Evolutionary conservation across 1,284 basidiomycete species (phyloP).

Genomic region (Athelia sp.): DNA sequence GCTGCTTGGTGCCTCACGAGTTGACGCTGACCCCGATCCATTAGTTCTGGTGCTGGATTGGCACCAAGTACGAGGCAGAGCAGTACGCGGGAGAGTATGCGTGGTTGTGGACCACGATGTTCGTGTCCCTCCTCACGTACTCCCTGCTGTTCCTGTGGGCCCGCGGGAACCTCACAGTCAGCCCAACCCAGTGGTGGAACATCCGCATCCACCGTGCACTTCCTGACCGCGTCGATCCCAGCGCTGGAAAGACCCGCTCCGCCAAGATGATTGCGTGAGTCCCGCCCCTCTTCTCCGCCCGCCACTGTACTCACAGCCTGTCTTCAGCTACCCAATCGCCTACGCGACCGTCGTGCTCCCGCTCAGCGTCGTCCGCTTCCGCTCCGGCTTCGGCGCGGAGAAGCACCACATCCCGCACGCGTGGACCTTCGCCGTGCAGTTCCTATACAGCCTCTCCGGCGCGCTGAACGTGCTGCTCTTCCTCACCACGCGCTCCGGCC

Average conservation of each 20-base stretch:
- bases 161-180: neutral
- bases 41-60: conserved; percentile 3
- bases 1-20: neutral
- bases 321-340: conserved; percentile 15
- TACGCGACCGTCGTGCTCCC: conserved; percentile 15
- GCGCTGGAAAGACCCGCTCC: neutral
- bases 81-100: neutral
- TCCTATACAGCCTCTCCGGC: conserved; percentile 9
- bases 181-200: neutral
- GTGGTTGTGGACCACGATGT: neutral
- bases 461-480: conserved; percentile 6
- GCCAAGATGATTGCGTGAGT: neutral
- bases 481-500: conserved; percentile 6
- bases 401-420: conserved; percentile 7
- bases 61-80: neutral
- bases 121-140: neutral
- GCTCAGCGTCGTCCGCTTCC: conserved; percentile 13
- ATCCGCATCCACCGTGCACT: neutral
- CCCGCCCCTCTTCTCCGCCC: neutral
- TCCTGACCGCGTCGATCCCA: neutral
- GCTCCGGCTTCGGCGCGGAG: conserved; percentile 3
- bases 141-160: neutral
- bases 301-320: too few species aligned
- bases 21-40: conserved; percentile 7
- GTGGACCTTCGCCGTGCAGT: conserved; percentile 13